Conservation (phyloP, 805 yeast genomes). For the Metschnikowia dekortorum region DNA sequence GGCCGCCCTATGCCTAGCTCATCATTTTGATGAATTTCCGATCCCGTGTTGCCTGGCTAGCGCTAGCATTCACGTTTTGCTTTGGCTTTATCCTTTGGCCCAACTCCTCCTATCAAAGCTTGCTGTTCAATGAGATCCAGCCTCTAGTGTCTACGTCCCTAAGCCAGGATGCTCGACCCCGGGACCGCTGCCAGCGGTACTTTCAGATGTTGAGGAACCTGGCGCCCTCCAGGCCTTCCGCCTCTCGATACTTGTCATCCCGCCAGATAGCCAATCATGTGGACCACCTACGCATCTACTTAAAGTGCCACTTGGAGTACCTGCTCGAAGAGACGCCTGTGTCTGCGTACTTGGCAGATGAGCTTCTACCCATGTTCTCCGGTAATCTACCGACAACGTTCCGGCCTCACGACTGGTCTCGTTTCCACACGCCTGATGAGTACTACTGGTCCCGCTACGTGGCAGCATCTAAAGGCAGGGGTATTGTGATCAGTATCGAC, state of each 20-base stretch:
- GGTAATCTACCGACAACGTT: conserved; percentile 8
- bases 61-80: conserved; percentile 6
- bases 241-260: conserved; percentile 10
- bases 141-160: conserved; percentile 5
- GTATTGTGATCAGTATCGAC: conserved; percentile 14
- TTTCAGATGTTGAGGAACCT: conserved; percentile 7
- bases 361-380: conserved; percentile 15
- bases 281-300: conserved; percentile 13
- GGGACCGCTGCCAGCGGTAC: conserved; percentile 10
- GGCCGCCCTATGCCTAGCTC: not conserved
- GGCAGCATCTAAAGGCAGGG: conserved; percentile 9
- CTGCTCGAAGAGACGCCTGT: conserved; percentile 5
- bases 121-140: conserved; percentile 10
- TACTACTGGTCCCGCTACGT: conserved; percentile 9
- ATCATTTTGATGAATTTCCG: conserved; percentile 11
- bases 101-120: conserved; percentile 9
- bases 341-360: conserved; percentile 8
- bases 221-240: conserved; percentile 8
- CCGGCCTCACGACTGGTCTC: conserved; percentile 6
- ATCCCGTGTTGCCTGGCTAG: conserved; percentile 7
- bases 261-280: conserved; percentile 13
- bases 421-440: conserved; percentile 1
- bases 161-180: conserved; percentile 3
- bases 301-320: conserved; percentile 11
- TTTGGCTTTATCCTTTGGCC: conserved; percentile 10